Base-by-base conservation (phyloP, 2,329 filamentous ascomycete species). In the Fusarium pseudonygamai region DNA sequence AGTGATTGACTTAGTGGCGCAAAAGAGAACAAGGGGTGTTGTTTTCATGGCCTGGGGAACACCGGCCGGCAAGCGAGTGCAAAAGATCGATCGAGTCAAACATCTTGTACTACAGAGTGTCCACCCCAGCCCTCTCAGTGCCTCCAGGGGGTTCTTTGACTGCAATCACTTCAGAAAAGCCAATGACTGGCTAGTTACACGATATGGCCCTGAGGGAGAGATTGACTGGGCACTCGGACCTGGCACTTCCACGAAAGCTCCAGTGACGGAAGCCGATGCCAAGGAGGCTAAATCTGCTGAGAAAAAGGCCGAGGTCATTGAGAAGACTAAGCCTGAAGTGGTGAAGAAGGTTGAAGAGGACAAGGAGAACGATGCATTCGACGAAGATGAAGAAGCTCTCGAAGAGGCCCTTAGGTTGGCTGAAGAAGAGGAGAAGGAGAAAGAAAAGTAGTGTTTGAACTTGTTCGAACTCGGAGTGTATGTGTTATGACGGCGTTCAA, bases 41-140 rank as follows among this genome's bases (percentile, higher is more conserved):
- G 96, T 98, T 9, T 99, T 98, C 80, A 85, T 99, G 82, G 96
- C 96, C 2, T 99, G 96, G 96, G 96, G 96, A 22, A 91, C 87
- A 11, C 93, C 94, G 3, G 96, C 96, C 0, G 93, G 91, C 63
- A 93, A 94, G 84, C 87, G 95, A 63, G 93, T 97, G 28, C 84
- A 87, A 46, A 92, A 91, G 75, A 87, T 98, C 59, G 92, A 96
- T 79, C 85, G 83, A 57, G 86, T 89, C 73, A 91, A 88, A 77
- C 96, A 99, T 84, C 87, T 94, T 50, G 93, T 99, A 42, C 85
- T 99, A 73, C 91, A 93, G 83, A 93, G 91, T 78, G 95, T 95
- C 56, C 96, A 99, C 83, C 96, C 96, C 0, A 97, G 94, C 81
- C 96, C 96, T n/a, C 82, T 98, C 74, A 97, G 94, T 83, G 96